Evolutionary conservation across 441 rosid genomes (phyloP), one percentile per base, ranked within the genome.

Genomic region (Adansonia gregorii): DNA sequence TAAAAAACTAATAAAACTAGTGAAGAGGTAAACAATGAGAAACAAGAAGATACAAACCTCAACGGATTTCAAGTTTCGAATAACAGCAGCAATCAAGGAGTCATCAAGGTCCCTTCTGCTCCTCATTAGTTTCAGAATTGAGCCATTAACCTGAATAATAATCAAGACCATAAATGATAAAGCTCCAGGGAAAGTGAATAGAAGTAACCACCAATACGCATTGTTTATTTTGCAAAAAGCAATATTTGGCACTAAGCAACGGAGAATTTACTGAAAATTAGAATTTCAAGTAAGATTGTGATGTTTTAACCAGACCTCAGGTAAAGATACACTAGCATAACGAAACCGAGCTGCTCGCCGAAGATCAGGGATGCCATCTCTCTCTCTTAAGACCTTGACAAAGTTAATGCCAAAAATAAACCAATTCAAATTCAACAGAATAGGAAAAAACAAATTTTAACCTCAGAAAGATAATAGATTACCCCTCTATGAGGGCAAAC

Each of bases 301-400:
- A 84, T 64, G 81, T 54, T 31, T 35, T 46, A 86, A 78, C 86
- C 92, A 58, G 80, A 96, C 99, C 99, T 93, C 90, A 51, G 97
- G 95, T 48, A 88, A 75, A 67, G 87, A 79, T 72, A 91, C 94
- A 84, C 92, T 88, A 72, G 93, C 86, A 83, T 93, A 94, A 64
- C 97, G 94, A 84, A 79, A 97, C 45, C 99, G 97, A 79, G 99
- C 94, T 68, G 78, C 83, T 82, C 97, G 87, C 41, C 99, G 87
- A 74, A 97, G 97, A 89, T 94, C 97, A 52, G 99, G 99, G 83
- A 97, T 83, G 66, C 98, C 98, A 76, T 93, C 94, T 85, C 81
- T 86, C 82, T 93, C 94, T 89, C 97, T 92, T 79, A 94, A 76
- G 74, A 81, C 87, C 99, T 94, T 83, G 66, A 81, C 63, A 83